Conservation (phyloP, 202 grass and related monocot species). For the Miscanthus sacchariflorus region DNA sequence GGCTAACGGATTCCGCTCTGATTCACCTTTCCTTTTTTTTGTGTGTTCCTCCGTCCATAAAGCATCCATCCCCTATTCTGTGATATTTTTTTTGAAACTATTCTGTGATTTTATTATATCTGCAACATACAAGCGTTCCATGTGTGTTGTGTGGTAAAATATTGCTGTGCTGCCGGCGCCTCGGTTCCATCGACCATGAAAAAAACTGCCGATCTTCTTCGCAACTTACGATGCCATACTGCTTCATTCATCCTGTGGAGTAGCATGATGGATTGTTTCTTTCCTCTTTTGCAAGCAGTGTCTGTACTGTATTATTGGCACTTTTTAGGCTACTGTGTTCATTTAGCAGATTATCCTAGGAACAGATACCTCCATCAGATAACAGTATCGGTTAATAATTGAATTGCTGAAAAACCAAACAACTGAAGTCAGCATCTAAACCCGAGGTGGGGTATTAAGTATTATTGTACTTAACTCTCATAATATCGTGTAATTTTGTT, state of each 20-base stretch:
- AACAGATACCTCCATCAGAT: not conserved
- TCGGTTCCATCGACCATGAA: not conserved
- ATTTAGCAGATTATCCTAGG: slow-evolving; percentile 16
- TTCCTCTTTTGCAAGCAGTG: slow-evolving; percentile 1
- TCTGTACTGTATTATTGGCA: not conserved
- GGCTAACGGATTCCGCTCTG: slow-evolving; percentile 36
- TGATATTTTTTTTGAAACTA: too few relatives aligned
- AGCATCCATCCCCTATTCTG: not conserved
- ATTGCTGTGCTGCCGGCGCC: not conserved
- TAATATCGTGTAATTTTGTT: slow-evolving; percentile 5
- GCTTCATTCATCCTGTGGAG: not conserved
- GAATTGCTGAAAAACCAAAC: slow-evolving; percentile 6
- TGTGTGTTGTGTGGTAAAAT: not conserved
- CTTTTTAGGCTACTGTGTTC: slow-evolving; percentile 4
- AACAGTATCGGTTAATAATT: slow-evolving; percentile 32
- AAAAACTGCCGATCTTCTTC: not conserved
- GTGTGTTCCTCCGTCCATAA: slow-evolving; percentile 10
- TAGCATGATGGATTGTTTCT: slow-evolving; percentile 8
- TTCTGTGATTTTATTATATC: not conserved
- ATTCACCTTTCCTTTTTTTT: not conserved
- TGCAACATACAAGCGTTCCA: not conserved
- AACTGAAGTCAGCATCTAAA: slow-evolving; percentile 8
- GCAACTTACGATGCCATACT: not conserved
- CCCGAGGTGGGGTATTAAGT: slow-evolving; percentile 22
- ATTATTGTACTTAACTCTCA: slow-evolving; percentile 2